Percentiles rank a stretch among this genome's conserved stretches.
These are phyloP conservation scores for Polyplosphaeria fusca DNA, from an alignment of 495 filamentous ascomycete genomes.

Conservation along the genomic window DNA sequence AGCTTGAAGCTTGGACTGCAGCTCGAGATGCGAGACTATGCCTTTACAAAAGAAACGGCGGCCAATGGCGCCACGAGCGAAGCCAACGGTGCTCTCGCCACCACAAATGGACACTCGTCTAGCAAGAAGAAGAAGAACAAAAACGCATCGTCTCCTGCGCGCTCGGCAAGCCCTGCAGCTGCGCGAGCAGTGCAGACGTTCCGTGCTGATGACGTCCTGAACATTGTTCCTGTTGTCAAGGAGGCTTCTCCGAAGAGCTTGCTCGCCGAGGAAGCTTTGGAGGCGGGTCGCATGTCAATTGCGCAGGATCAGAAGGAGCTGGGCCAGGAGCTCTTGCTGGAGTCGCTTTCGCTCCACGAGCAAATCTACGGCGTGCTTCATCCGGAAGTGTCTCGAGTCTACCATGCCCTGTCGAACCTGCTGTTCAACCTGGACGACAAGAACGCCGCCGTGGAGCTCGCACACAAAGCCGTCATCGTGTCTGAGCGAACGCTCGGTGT, in stretches of 20 bases:
- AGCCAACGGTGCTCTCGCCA: conserved; percentile 37
- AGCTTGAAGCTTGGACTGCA: conserved; percentile 90
- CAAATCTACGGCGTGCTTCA: conserved; percentile 98
- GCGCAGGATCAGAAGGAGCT: conserved; percentile 92
- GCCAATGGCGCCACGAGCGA: conserved; percentile 40
- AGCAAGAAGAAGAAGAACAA: conserved; percentile 72
- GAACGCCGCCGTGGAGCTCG: conserved; percentile 87
- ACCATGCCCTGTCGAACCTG: conserved; percentile 89
- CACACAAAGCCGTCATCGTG: conserved; percentile 93
- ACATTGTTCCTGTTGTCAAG: conserved; percentile 89
- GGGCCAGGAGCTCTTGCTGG: conserved; percentile 90
- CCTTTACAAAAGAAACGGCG: conserved; percentile 54
- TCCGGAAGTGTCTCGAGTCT: conserved; percentile 92
- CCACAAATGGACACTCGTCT: conserved; percentile 48
- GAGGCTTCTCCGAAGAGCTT: conserved; percentile 84
- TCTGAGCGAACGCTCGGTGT: conserved; percentile 92
- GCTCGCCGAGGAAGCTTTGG: conserved; percentile 91
- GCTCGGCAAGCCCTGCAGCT: conserved; percentile 52
- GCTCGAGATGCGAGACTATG: conserved; percentile 75
- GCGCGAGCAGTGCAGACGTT: conserved; percentile 62
- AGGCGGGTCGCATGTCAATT: conserved; percentile 91
- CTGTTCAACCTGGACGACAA: conserved; percentile 97
- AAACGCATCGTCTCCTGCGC: conserved; percentile 49
- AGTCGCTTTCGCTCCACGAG: conserved; percentile 93
- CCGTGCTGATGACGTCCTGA: conserved; percentile 78